phyloP scores from a whole-genome alignment of 768 basidiomycete species.

The Xanthoconium stramineum region DNA sequence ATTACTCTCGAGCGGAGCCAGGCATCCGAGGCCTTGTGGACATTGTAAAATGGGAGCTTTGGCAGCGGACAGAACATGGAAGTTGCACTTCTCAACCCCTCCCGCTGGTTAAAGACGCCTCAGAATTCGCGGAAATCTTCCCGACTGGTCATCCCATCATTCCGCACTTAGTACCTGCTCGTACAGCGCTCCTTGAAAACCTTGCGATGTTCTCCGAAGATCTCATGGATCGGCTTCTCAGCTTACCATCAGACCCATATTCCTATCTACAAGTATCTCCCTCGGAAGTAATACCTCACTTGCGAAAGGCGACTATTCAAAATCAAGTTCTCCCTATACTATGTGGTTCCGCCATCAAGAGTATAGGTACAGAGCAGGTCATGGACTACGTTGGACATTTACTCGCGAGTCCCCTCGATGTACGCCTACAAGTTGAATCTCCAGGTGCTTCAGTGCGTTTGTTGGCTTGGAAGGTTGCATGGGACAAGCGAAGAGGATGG shows the following conservation, averaged over 20 bases:
- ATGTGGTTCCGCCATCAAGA: conserved; percentile 78
- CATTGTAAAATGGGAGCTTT: conserved; percentile 79
- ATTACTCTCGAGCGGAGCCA: conserved; percentile 73
- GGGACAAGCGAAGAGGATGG: conserved; percentile 84
- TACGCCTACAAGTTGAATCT: conserved; percentile 44
- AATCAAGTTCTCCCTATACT: conserved; percentile 74
- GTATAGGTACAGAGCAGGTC: conserved; percentile 76
- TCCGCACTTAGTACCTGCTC: conserved; percentile 61
- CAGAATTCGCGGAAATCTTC: conserved; percentile 44
- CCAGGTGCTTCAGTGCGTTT: conserved; percentile 52
- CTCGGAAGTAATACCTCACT: conserved; percentile 52
- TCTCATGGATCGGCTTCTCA: conserved; percentile 70
- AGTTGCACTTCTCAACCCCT: conserved; percentile 41
- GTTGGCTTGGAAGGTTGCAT: conserved; percentile 86
- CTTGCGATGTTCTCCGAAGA: conserved; percentile 78
- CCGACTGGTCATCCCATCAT: conserved; percentile 64
- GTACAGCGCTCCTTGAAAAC: conserved; percentile 70
- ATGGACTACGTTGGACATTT: conserved; percentile 82
- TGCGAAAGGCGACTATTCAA: conserved; percentile 64
- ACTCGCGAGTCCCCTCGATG: conserved; percentile 73
- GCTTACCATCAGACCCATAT: conserved; percentile 51
- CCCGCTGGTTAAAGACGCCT: conserved; percentile 46
- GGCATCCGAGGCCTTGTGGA: conserved; percentile 85
- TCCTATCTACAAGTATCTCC: conserved; percentile 63
- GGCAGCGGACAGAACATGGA: conserved; percentile 66